Evolutionary conservation across 257 asterid genomes (phyloP).

Genomic region (Verbascum thapsus): DNA sequence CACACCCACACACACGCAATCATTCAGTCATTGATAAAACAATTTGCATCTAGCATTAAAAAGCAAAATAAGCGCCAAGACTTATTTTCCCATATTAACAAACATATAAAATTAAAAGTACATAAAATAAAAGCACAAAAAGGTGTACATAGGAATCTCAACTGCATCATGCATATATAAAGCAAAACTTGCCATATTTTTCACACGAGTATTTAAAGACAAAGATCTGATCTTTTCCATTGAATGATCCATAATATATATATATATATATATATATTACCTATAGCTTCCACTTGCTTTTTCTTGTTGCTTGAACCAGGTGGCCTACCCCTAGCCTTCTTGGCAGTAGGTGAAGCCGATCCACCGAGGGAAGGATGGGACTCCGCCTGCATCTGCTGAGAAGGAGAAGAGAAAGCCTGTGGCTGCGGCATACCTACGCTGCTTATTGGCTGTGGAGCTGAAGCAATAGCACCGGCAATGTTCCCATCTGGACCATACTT

Average conservation of each 20-base stretch:
- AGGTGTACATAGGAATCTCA: constrained; percentile 26
- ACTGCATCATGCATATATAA: constrained; percentile 2
- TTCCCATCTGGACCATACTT: constrained; percentile 53
- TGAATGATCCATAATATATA: constrained; percentile 22
- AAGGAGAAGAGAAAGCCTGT: constrained; percentile 34
- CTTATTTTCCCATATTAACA: constrained; percentile 19
- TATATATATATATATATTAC: no score
- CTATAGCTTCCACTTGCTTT: constrained; percentile 42
- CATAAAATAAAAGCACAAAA: background rate
- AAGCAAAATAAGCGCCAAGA: constrained; percentile 12
- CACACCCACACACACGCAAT: no score
- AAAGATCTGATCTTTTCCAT: constrained; percentile 29
- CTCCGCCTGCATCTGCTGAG: constrained; percentile 30
- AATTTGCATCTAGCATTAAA: constrained; percentile 23
- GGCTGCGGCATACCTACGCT: constrained; percentile 30
- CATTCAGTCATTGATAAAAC: constrained; percentile 6
- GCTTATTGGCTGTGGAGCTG: constrained; percentile 32
- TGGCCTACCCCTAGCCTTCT: constrained; percentile 60
- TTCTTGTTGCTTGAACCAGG: constrained; percentile 53
- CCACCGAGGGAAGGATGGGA: constrained; percentile 33
- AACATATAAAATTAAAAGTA: constrained; percentile 28
- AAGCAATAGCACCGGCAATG: constrained; percentile 31
- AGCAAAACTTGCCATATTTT: constrained; percentile 20
- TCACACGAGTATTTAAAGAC: no score
- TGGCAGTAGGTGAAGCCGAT: constrained; percentile 38